A percentile compares a stretch with the other conserved stretches of the same genome.
Evolutionary conservation across 805 yeast genomes (phyloP).

Genomic region (Brettanomyces bruxellensis): DNA sequence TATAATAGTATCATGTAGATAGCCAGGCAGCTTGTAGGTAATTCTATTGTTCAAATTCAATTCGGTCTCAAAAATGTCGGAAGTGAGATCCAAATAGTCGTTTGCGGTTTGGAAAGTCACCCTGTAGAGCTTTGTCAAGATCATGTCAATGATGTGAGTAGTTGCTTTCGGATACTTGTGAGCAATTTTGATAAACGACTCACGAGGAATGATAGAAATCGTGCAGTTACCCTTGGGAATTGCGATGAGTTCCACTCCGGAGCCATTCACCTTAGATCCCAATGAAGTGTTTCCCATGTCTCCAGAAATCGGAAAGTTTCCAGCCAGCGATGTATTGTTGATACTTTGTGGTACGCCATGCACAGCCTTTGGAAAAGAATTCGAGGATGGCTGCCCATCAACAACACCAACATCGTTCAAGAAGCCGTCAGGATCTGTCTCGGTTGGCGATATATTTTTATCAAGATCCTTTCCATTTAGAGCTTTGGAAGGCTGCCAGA

Average conservation of each 20-base stretch:
- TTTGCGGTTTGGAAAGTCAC: conserved; percentile 91
- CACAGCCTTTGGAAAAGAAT: not conserved
- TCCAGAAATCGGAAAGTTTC: not conserved
- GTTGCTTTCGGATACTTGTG: conserved; percentile 78
- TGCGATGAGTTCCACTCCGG: conserved; percentile 43
- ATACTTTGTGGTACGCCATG: not conserved
- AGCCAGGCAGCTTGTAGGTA: conserved; percentile 48
- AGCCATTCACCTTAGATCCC: not conserved
- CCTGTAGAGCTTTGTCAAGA: conserved; percentile 73
- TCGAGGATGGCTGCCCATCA: not conserved
- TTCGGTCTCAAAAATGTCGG: conserved; percentile 75
- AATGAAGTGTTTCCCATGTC: not conserved
- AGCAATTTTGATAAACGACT: conserved; percentile 67
- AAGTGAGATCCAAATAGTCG: conserved; percentile 74
- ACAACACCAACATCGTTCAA: not conserved
- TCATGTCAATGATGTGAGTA: conserved; percentile 90
- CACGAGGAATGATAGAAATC: conserved; percentile 84
- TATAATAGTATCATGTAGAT: conserved; percentile 37
- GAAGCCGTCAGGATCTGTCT: not conserved
- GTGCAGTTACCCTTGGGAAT: conserved; percentile 71
- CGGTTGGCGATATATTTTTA: not conserved
- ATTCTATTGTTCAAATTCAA: conserved; percentile 45
- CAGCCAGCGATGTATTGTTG: not conserved
- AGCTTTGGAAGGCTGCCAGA: not conserved
- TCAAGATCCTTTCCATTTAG: not conserved